Conservation (phyloP, 2,329 filamentous ascomycete species). For the Monosporascus ibericus region DNA sequence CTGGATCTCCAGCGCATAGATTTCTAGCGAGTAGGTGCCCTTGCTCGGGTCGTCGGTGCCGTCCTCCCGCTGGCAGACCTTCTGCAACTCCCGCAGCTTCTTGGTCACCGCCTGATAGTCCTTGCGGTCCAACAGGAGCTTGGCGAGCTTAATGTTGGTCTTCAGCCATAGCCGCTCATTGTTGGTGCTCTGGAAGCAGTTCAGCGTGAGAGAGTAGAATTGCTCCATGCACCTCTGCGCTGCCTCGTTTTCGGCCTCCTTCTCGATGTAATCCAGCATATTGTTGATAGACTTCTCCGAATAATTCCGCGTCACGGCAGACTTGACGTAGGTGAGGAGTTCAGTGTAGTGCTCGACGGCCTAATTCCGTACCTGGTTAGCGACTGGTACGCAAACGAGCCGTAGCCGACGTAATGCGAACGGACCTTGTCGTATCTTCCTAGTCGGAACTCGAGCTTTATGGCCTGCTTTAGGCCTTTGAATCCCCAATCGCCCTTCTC, state of each 20-base stretch:
- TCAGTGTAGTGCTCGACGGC: conserved; percentile 89
- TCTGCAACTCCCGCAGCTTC: conserved; percentile 84
- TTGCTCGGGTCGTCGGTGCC: conserved; percentile 89
- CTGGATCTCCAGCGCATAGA: conserved; percentile 95
- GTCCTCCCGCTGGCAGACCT: conserved; percentile 79
- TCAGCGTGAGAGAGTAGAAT: conserved; percentile 89
- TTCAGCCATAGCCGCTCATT: conserved; percentile 97
- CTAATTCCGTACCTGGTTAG: conserved; percentile 38
- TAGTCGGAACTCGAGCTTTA: conserved; percentile 94
- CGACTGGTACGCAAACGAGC: background rate
- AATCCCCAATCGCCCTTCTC: conserved; percentile 99
- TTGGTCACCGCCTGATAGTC: conserved; percentile 75
- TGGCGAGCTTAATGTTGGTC: conserved; percentile 94
- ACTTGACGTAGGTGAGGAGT: conserved; percentile 95
- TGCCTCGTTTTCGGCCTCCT: conserved; percentile 65
- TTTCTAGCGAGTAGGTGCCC: conserved; percentile 91
- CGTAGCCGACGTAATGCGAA: background rate
- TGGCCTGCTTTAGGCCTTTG: conserved; percentile 95
- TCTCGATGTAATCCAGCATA: conserved; percentile 97
- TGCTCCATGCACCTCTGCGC: conserved; percentile 80
- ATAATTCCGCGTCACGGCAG: conserved; percentile 93
- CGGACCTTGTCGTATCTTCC: conserved; percentile 74
- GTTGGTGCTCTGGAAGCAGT: conserved; percentile 95
- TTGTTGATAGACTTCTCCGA: conserved; percentile 99
- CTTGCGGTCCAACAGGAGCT: conserved; percentile 84